A percentile compares a stretch with the other conserved stretches of the same genome.
phyloP scores from a whole-genome alignment of 2,329 filamentous ascomycete species.

The Grosmannia clavigera region DNA sequence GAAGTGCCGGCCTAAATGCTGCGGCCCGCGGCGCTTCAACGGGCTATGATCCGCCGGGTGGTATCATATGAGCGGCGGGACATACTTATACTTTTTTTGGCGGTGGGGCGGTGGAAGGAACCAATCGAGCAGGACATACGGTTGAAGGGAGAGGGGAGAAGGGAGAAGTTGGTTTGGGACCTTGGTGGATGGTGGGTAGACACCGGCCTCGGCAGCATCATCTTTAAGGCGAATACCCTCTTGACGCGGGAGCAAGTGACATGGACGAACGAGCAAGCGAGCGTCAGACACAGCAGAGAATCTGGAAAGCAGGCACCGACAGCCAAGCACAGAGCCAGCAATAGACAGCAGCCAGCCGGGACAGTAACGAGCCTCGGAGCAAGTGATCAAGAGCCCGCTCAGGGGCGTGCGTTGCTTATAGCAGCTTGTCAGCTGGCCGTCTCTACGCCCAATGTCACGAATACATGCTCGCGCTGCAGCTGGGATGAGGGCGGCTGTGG shows the following conservation, averaged over 20 bases:
- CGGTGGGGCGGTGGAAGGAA: neutral
- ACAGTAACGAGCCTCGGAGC: too few relatives aligned
- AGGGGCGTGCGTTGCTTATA: neutral
- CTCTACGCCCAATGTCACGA: too few relatives aligned
- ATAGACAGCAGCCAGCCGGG: too few relatives aligned
- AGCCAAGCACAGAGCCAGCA: neutral
- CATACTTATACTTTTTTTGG: too few relatives aligned
- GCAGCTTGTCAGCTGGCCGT: too few relatives aligned
- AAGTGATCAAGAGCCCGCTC: too few relatives aligned
- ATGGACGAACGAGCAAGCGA: neutral
- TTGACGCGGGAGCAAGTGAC: neutral
- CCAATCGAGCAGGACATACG: neutral
- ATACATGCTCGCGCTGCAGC: too few relatives aligned
- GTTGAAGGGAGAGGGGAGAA: neutral
- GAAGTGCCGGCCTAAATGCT: constrained; percentile 38
- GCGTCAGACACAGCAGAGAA: neutral
- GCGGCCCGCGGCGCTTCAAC: constrained; percentile 31
- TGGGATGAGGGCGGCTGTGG: too few relatives aligned
- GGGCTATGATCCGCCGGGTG: constrained; percentile 45
- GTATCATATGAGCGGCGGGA: constrained; percentile 35
- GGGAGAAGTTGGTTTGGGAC: too few relatives aligned
- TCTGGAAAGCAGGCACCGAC: neutral
- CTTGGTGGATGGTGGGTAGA: too few relatives aligned
- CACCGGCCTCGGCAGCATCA: too few relatives aligned
- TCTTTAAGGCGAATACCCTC: neutral